phyloP scores from a whole-genome alignment of 352 stramenopile genomes.

The Phytopythium cucurbitacearum region DNA sequence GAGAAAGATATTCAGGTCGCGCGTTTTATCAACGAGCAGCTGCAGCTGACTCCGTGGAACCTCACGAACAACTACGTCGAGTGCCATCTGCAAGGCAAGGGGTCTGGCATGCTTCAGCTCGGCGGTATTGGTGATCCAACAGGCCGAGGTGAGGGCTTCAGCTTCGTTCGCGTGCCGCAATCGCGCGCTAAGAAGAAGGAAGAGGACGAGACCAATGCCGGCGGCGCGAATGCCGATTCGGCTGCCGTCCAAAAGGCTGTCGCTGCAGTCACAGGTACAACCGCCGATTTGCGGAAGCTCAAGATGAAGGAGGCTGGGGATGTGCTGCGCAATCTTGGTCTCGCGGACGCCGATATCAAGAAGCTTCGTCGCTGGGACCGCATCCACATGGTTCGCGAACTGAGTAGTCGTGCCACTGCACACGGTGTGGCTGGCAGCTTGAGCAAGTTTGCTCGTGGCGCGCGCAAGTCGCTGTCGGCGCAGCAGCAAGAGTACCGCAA shows the following conservation, averaged over 20 bases:
- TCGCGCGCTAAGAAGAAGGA: conserved; percentile 82
- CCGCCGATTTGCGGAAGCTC: conserved; percentile 79
- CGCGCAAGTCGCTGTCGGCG: conserved; percentile 71
- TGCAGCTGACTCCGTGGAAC: conserved; percentile 83
- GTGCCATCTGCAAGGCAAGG: conserved; percentile 82
- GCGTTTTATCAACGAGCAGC: conserved; percentile 74
- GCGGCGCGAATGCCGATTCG: conserved; percentile 38
- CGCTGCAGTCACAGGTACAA: conserved; percentile 75
- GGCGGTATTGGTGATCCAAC: conserved; percentile 80
- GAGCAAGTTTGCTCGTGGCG: conserved; percentile 78
- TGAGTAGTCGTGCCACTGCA: conserved; percentile 69
- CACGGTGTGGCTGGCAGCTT: conserved; percentile 67
- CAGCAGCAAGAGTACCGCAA: conserved; percentile 85
- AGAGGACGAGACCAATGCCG: conserved; percentile 51
- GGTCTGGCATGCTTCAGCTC: conserved; percentile 74
- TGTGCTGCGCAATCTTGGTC: conserved; percentile 73
- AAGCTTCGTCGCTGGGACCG: conserved; percentile 80
- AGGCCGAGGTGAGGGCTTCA: conserved; percentile 80
- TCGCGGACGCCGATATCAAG: conserved; percentile 77
- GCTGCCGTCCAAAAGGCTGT: conserved; percentile 74
- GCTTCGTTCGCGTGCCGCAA: conserved; percentile 74
- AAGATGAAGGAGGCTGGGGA: conserved; percentile 86
- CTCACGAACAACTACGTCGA: conserved; percentile 85
- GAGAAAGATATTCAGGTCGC: conserved; percentile 79
- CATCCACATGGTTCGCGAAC: conserved; percentile 75